These are phyloP conservation scores for Candida golubevii DNA, from an alignment of 805 yeast species.

Conservation along the genomic window DNA sequence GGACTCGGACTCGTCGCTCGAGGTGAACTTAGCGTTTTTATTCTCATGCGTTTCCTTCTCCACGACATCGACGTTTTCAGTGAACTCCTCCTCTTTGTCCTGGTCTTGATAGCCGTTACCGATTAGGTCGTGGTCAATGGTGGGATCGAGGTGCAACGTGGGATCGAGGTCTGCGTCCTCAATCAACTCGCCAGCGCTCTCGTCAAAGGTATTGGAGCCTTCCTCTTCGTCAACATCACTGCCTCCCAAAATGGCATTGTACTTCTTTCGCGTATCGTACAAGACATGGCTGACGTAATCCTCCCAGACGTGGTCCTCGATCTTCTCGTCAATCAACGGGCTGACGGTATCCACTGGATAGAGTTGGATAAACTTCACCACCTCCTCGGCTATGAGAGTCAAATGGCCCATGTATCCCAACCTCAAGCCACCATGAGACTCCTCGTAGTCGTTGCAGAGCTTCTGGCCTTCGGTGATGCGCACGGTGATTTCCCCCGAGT, in stretches of 20 bases:
- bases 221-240: constrained; percentile 38
- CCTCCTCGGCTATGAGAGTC: constrained; percentile 30
- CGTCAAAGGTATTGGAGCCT: constrained; percentile 21
- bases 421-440: constrained; percentile 23
- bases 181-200: constrained; percentile 35
- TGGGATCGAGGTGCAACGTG: constrained; percentile 29
- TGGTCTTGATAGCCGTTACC: constrained; percentile 26
- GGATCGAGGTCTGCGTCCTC: constrained; percentile 31
- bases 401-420: constrained; percentile 31
- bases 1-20: constrained; percentile 29
- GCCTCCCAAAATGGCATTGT: constrained; percentile 92
- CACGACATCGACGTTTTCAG: constrained; percentile 14
- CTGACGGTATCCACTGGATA: constrained; percentile 39
- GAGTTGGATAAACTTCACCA: constrained; percentile 27
- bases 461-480: constrained; percentile 45
- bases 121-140: constrained; percentile 26
- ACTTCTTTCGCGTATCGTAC: constrained; percentile 87
- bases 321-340: constrained; percentile 33
- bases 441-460: constrained; percentile 25
- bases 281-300: constrained; percentile 77
- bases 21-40: constrained; percentile 8
- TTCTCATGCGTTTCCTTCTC: constrained; percentile 12
- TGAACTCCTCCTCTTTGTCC: constrained; percentile 20
- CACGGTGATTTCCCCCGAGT: constrained; percentile 37
- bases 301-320: constrained; percentile 59